Evolutionary conservation across 2,329 filamentous ascomycete genomes (phyloP), one percentile per base, ranked within the genome.

Genomic region (Botrytis porri): DNA sequence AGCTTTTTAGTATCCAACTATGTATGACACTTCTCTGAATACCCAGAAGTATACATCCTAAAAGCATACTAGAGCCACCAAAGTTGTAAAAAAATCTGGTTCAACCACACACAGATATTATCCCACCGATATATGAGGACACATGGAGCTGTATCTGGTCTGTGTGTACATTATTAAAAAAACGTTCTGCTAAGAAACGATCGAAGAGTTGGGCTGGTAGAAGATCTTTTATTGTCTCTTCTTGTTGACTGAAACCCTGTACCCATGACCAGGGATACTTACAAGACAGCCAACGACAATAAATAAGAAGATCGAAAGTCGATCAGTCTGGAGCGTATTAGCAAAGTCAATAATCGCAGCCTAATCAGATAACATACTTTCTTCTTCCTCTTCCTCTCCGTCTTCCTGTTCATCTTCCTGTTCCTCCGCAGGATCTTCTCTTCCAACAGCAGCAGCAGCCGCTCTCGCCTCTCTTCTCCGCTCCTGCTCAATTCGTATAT

Each of bases 201-300:
- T 29, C 14, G 29, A n/a, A 6, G 7, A 4, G 8, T 54, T 5
- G 8, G 6, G 4, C 2, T 14, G 10, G 43, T 20, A 16, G 43
- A 51, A 12, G 63, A 0, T n/a, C 14, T 43, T 16, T 43, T 3
- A 6, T 43, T 43, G 41, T 1, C 45, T 25, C 45, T 51, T 10
- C 48, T n/a, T n/a, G 2, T n/a, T 14, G 48, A n/a, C 10, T 10
- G 14, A 51, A 51, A 25, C 4, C 48, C 25, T 29, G 51, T 2
- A 2, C 3, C 5, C 12, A 54, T n/a, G 5, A 3, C 14, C 8
- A 16, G 12, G n/a, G 3, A 6, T 3, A 16, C 1, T 18, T 54
- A 1, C 4, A 29, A n/a, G n/a, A 54, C n/a, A 29, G 29, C 12
- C 12, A 29, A 6, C 6, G 14, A 8, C 18, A 22, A 48, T n/a